Percentiles rank a stretch among this genome's conserved stretches.
These are phyloP conservation scores for Neurospora intermedia DNA, from an alignment of 495 filamentous ascomycete species.

Conservation along the genomic window DNA sequence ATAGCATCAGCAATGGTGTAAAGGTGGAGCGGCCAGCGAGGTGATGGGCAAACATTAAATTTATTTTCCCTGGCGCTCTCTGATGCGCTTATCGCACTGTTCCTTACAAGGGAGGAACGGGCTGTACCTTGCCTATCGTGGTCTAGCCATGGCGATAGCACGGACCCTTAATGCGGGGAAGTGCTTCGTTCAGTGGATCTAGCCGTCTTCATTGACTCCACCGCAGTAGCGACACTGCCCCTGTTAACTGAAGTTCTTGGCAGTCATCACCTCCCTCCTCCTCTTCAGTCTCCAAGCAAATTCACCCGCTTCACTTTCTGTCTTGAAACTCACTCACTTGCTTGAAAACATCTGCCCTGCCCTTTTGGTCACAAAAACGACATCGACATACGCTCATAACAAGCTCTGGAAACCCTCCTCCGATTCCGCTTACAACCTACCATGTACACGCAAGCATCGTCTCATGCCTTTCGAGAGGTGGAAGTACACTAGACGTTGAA, in stretches of 20 bases:
- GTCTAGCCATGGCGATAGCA: not conserved
- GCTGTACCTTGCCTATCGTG: not conserved
- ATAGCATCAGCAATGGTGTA: not conserved
- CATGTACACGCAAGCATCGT: no score
- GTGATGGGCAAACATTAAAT: not conserved
- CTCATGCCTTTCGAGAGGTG: no score
- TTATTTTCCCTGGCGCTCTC: not conserved
- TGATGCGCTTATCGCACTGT: not conserved
- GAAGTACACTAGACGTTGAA: no score
- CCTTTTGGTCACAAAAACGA: no score
- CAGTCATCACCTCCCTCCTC: not conserved
- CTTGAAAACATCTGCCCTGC: no score
- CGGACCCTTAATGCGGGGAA: not conserved
- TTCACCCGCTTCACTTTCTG: no score
- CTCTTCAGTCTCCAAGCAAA: not conserved
- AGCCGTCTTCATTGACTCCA: not conserved
- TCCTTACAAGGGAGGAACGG: not conserved
- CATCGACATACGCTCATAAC: no score
- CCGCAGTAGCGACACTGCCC: not conserved
- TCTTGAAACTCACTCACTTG: no score
- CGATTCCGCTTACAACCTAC: no score
- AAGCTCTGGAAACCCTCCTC: no score
- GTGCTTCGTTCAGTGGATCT: not conserved
- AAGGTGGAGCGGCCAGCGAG: not conserved
- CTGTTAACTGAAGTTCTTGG: not conserved